Conservation (phyloP, 495 filamentous ascomycete genomes). For the Hypoxylon trugodes region DNA sequence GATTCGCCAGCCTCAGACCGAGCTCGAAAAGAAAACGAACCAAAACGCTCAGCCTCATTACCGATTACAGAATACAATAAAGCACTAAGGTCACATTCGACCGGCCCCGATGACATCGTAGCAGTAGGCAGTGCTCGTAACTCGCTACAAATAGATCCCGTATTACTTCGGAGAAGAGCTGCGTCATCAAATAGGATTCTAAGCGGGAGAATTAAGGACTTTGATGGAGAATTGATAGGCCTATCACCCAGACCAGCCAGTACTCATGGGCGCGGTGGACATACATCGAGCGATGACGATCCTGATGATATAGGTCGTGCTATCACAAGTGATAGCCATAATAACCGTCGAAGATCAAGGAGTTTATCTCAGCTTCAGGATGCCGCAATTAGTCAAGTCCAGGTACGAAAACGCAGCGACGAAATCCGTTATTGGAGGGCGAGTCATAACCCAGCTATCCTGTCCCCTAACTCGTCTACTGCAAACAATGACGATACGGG, state of each 20-base stretch:
- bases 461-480: conserved; percentile 59
- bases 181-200: conserved; percentile 49
- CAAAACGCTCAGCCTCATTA: conserved; percentile 59
- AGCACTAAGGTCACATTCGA: conserved; percentile 63
- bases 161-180: conserved; percentile 41
- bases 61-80: conserved; percentile 63
- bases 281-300: conserved; percentile 46
- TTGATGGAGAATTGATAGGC: conserved; percentile 53
- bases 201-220: conserved; percentile 37
- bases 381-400: conserved; percentile 34
- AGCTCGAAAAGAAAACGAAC: conserved; percentile 41
- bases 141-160: conserved; percentile 55
- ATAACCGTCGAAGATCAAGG: conserved; percentile 58
- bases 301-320: conserved; percentile 62
- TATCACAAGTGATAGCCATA: conserved; percentile 56
- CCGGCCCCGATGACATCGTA: conserved; percentile 57
- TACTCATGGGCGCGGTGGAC: conserved; percentile 55
- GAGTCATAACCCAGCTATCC: conserved; percentile 56
- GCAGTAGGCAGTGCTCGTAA: conserved; percentile 56
- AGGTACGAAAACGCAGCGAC: conserved; percentile 59
- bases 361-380: conserved; percentile 62
- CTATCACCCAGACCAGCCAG: conserved; percentile 64
- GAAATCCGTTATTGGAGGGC: conserved; percentile 67
- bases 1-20: conserved; percentile 52
- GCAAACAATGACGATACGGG: conserved; percentile 52